Conservation (phyloP, 2,329 filamentous ascomycete genomes). For the Penicillium sp. region DNA sequence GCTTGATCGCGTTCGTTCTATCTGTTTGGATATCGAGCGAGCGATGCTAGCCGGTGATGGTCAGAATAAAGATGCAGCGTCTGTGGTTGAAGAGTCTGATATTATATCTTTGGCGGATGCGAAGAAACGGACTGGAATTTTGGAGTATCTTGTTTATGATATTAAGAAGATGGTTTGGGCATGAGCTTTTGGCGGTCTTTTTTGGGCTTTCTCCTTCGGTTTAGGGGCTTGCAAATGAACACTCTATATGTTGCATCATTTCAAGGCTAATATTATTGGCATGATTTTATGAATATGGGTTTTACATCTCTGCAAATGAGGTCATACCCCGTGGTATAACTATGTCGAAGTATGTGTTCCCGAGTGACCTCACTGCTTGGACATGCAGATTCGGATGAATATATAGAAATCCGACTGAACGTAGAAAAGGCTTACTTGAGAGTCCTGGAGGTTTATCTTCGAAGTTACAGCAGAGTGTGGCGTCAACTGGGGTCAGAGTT, state of each 20-base stretch:
- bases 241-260: neutral
- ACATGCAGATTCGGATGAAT: no score
- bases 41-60: conserved; percentile 56
- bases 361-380: neutral
- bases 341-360: neutral
- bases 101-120: conserved; percentile 85
- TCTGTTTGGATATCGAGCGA: conserved; percentile 76
- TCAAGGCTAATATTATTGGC: neutral
- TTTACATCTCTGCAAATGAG: neutral
- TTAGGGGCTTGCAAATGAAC: no score
- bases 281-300: neutral
- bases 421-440: no score
- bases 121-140: conserved; percentile 77
- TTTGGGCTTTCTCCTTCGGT: neutral
- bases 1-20: conserved; percentile 57
- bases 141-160: conserved; percentile 85
- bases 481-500: no score
- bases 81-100: conserved; percentile 59
- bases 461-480: no score
- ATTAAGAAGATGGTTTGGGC: conserved; percentile 94
- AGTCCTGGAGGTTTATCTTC: no score
- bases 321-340: neutral
- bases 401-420: no score
- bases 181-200: neutral
- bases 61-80: conserved; percentile 37